Base-by-base conservation (phyloP, 106 monocot genomes). In the Dendrobium catenatum region DNA sequence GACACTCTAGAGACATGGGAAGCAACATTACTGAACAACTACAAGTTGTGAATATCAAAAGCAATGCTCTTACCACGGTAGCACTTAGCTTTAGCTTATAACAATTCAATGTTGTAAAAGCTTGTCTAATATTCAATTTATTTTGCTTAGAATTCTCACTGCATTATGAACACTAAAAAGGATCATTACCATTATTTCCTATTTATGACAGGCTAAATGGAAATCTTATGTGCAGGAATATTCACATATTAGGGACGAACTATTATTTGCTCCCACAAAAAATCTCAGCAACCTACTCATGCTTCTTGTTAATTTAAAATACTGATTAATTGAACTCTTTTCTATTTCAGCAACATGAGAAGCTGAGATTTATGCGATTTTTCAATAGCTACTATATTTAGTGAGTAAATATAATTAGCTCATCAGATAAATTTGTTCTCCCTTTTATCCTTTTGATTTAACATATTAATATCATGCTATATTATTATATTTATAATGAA, bases 261-360 rank as follows among this genome's bases (percentile, higher is more conserved):
- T 90, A 85, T 55, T 90, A 87, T 81, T 37, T n/a, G 7, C 20
- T 56, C 55, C 72, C 73, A 41, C 79, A 81, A 67, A 18, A 77
- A 67, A 9, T 58, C 37, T 19, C 77, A 33, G 9, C 76, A 33
- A 17, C 76, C 56, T 76, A 64, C 77, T 75, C n/a, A n/a, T 20
- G 4, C 0, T 29, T 29, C 19, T 59, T 59, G 4, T n/a, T 22
- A 20, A 64, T 6, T 64, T n/a, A 64, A 24, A 20, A n/a, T 24
- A 33, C 13, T 33, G 8, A 72, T 37, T 9, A 9, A 2, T 37
- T 37, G 15, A 43, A 74, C 43, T 19, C n/a, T 42, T 41, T 44
- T 19, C 29, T 8, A 27, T 88, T 77, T 26, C 85, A 90, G 92
- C 90, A 72, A 87, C 88, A 67, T 93, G 93, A 90, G 70, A 68